phyloP scores from a whole-genome alignment of 1,139 yeast species.

The Saccharomyces hybrid region DNA sequence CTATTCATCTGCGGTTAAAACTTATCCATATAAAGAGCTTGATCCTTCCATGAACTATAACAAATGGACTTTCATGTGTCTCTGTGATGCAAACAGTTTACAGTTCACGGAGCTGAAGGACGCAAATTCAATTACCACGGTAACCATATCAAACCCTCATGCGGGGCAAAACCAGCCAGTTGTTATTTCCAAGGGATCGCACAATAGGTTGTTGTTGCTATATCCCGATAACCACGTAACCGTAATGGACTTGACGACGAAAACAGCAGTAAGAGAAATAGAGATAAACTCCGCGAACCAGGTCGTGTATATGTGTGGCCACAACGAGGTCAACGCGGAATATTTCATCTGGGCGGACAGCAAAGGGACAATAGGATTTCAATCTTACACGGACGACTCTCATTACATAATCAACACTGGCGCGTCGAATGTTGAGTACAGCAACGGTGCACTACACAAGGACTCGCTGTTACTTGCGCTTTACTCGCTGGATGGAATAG shows the following conservation, averaged over 20 bases:
- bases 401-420: not conserved
- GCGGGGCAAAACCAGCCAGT: not conserved
- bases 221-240: not conserved
- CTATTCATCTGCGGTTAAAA: not conserved
- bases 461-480: constrained; percentile 27
- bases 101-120: not conserved
- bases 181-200: not conserved
- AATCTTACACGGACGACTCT: not conserved
- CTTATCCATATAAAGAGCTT: not conserved
- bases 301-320: constrained; percentile 3
- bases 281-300: not conserved
- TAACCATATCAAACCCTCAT: not conserved
- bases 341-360: constrained; percentile 7
- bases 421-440: not conserved
- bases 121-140: not conserved
- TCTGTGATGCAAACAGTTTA: not conserved
- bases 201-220: not conserved
- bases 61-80: not conserved
- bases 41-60: not conserved
- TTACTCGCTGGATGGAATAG: constrained; percentile 5
- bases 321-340: constrained; percentile 1
- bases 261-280: constrained; percentile 5
- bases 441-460: constrained; percentile 19
- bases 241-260: not conserved
- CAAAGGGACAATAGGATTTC: constrained; percentile 6